These are phyloP conservation scores for Fusarium sp. DNA, from an alignment of 2,329 filamentous ascomycete species.

Conservation along the genomic window DNA sequence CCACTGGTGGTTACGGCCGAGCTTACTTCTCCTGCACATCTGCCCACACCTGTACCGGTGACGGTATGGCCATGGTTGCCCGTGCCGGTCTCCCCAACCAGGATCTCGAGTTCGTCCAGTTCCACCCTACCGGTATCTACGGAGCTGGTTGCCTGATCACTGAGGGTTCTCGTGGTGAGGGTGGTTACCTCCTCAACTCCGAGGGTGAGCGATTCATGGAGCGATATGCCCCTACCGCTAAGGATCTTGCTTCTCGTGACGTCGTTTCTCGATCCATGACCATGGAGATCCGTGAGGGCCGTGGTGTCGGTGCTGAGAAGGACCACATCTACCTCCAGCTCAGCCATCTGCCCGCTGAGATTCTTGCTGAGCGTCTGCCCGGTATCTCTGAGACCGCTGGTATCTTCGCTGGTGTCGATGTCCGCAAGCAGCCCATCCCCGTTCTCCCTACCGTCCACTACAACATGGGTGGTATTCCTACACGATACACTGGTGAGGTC, in stretches of 20 bases:
- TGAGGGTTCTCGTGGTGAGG: slow-evolving; percentile 96
- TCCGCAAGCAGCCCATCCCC: slow-evolving; percentile 95
- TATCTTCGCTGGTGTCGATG: slow-evolving; percentile 97
- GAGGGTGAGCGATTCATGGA: slow-evolving; percentile 99
- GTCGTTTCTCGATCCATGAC: slow-evolving; percentile 99
- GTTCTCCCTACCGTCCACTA: slow-evolving; percentile 98
- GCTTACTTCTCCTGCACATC: slow-evolving; percentile 99
- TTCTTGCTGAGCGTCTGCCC: slow-evolving; percentile 94
- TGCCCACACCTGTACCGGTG: slow-evolving; percentile 97
- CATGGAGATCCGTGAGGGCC: slow-evolving; percentile 95
- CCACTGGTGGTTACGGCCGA: slow-evolving; percentile 96
- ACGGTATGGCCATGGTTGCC: slow-evolving; percentile 99
- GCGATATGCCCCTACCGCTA: slow-evolving; percentile 95
- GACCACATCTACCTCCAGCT: slow-evolving; percentile 99
- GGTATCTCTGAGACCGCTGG: slow-evolving; percentile 98
- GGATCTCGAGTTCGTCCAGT: slow-evolving; percentile 99
- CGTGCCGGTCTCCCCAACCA: slow-evolving; percentile 98
- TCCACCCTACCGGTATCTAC: slow-evolving; percentile 99
- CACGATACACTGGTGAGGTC: slow-evolving; percentile 96
- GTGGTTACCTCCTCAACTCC: slow-evolving; percentile 96
- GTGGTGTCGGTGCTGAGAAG: slow-evolving; percentile 96
- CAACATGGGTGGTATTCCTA: slow-evolving; percentile 99
- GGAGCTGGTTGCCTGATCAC: slow-evolving; percentile 98
- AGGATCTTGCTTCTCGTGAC: slow-evolving; percentile 96
- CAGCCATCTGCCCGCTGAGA: slow-evolving; percentile 90